Evolutionary conservation across 2,329 filamentous ascomycete species (phyloP), one percentile per base, ranked within the genome.

Genomic region (Fusarium stilboides): DNA sequence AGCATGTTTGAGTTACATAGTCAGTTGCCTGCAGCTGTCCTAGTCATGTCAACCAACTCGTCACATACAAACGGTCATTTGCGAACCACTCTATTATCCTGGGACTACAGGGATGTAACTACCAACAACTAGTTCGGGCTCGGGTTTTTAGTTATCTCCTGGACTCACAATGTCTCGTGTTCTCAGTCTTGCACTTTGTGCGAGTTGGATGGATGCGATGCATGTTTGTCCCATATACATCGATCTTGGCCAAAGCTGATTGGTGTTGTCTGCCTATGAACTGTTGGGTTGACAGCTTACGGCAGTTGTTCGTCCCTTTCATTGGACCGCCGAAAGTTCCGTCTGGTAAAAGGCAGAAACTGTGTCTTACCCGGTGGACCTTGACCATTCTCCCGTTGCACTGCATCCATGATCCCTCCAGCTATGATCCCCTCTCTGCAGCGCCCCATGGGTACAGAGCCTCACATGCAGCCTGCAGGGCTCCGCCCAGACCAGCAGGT

Each of bases 401-500:
- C 51, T 66, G 67, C 71, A 67, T 65, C 45, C 28, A 55, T 61
- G 70, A 59, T 58, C 62, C 68, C 60, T 69, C 70, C 71, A 65
- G 56, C 46, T 61, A 57, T 46, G 43, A 61, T 60, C 61, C 42
- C 49, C 53, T 63, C 57, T 53, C 53, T 59, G 37, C 50, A 68
- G 62, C 45, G 67, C 58, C 67, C 62, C 63, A 62, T 62, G 52
- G 45, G 52, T 68, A 66, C 59, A 74, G 72, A 74, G 70, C 72
- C 72, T 71, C 72, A 71, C 70, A 66, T 74, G 70, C 70, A 68
- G 57, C 65, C 53, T 74, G 70, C 70, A 68, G 58, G 68, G 55
- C 59, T 65, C 52, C 58, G 45, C 60, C 49, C 58, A 55, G 58
- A 54, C 57, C 54, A 53, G 42, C 56, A 62, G 69, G 50, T 55